Percentiles rank a stretch among this genome's conserved stretches.
These are phyloP conservation scores for Kwoniella mangroviensis DNA, from an alignment of 768 basidiomycete species.

Conservation along the genomic window DNA sequence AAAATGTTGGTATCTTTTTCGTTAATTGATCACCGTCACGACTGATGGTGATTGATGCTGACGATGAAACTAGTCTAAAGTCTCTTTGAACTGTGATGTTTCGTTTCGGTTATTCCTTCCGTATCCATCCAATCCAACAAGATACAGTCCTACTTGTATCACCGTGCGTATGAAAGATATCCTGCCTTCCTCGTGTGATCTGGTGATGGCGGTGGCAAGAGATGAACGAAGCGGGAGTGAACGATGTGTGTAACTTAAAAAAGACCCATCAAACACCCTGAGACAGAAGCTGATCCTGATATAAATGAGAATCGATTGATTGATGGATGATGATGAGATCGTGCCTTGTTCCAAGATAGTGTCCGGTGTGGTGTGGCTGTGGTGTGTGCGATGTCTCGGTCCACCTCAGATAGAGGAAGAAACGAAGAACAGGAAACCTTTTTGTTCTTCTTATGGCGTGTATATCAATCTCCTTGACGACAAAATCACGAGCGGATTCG, in stretches of 20 bases:
- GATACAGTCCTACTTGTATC: neutral
- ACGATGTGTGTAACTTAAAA: neutral
- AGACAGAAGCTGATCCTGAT: neutral
- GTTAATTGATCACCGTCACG: conserved; percentile 2
- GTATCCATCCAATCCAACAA: neutral
- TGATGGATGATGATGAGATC: neutral
- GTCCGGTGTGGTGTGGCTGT: neutral
- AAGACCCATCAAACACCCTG: neutral
- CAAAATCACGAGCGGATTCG: too few species aligned
- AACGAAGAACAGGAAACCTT: neutral
- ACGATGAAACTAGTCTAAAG: conserved; percentile 2
- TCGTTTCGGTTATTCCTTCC: neutral
- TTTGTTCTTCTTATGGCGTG: neutral
- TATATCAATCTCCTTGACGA: neutral
- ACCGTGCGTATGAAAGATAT: neutral
- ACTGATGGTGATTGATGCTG: neutral
- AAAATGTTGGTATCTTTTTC: neutral
- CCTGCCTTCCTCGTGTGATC: neutral
- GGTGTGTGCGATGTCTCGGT: neutral
- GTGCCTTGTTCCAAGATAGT: neutral
- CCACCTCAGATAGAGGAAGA: neutral
- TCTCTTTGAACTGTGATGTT: neutral
- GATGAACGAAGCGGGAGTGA: neutral
- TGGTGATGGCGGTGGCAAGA: neutral
- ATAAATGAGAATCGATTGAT: neutral